Percentiles rank a stretch among this genome's conserved stretches.
Conservation (phyloP, 1,284 basidiomycete species). For the Neotropicomus parvogracilis region DNA sequence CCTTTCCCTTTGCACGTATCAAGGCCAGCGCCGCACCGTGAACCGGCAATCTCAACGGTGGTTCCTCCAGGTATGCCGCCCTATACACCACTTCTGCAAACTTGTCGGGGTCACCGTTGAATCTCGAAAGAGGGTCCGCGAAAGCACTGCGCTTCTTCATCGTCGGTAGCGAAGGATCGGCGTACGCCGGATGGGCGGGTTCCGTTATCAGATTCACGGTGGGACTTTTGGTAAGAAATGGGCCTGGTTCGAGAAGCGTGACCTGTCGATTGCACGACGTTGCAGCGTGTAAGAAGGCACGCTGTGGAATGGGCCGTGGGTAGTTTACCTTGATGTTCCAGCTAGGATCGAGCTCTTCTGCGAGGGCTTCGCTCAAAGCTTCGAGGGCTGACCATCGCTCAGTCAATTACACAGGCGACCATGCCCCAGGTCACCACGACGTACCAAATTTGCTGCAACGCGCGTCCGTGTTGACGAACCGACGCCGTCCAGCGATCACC, state of each 20-base stretch:
- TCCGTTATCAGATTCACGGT: background rate
- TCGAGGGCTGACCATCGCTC: slow-evolving; percentile 18
- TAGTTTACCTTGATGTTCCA: no score
- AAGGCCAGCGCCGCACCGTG: slow-evolving; percentile 15
- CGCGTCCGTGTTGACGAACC: background rate
- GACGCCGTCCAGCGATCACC: no score
- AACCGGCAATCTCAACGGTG: no score
- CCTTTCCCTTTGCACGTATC: slow-evolving; percentile 13
- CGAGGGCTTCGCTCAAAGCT: slow-evolving; percentile 18
- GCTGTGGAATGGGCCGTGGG: slow-evolving; percentile 1
- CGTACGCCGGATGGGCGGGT: slow-evolving; percentile 21
- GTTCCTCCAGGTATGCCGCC: slow-evolving; percentile 15
- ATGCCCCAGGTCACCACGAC: background rate
- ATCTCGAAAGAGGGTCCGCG: background rate
- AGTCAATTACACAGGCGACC: background rate
- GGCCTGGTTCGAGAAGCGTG: no score
- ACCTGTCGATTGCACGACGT: no score
- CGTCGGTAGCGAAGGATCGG: slow-evolving; percentile 2
- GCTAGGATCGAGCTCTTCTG: slow-evolving; percentile 15
- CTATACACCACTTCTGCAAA: slow-evolving; percentile 17
- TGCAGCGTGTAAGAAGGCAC: no score
- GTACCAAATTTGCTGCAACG: slow-evolving; percentile 21
- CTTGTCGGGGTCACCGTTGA: slow-evolving; percentile 20
- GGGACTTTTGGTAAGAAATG: slow-evolving; percentile 14
- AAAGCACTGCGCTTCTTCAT: background rate